Evolutionary conservation across 2,329 filamentous ascomycete genomes (phyloP), one percentile per base, ranked within the genome.

Genomic region (Botrytis medusae): DNA sequence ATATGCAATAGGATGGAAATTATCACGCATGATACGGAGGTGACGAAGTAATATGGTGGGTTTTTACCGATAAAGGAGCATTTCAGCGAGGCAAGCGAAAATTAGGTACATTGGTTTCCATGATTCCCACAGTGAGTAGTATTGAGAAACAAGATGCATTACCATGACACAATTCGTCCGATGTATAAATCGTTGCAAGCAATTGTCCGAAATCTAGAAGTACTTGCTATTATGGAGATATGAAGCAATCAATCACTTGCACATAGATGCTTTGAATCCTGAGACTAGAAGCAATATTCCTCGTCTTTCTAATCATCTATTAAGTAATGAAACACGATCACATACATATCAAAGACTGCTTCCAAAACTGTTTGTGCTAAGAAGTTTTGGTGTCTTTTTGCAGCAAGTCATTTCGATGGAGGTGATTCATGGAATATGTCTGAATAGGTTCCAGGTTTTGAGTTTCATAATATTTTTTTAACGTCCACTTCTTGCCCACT

Each of bases 1-100:
- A 87, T 79, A 86, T 87, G 79, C 72, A 73, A 74, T 81, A 79
- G 64, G 65, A 68, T 59, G n/a, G 44, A 70, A 62, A 34, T 34
- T 63, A 51, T 73, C 62, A 42, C 25, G 57, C 32, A 54, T 29
- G 65, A 34, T 34, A 73, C 44, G 65, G 63, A 70, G 37, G 46
- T 10, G 65, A 73, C 68, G 71, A 73, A 37, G 44, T 67, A 71
- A 60, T 37, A 60, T 34, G 62, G 62, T 48, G 48, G 60, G 42
- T 72, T 67, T 68, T 51, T 72, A 72, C 57, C 22, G 71, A 69
- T 69, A 68, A 59, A 69, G 62, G 70, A 65, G 63, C 71, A 72
- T 67, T 72, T 72, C 62, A 46, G 63, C 51, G 54, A 60, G 62
- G 48, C 54, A 72, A 71, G 71, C 71, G 51, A 72, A 72, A 68